Percentiles rank a stretch among this genome's conserved stretches.
Conservation (phyloP, 192 early-diverging fungal species). For the Dispira parvispora region DNA sequence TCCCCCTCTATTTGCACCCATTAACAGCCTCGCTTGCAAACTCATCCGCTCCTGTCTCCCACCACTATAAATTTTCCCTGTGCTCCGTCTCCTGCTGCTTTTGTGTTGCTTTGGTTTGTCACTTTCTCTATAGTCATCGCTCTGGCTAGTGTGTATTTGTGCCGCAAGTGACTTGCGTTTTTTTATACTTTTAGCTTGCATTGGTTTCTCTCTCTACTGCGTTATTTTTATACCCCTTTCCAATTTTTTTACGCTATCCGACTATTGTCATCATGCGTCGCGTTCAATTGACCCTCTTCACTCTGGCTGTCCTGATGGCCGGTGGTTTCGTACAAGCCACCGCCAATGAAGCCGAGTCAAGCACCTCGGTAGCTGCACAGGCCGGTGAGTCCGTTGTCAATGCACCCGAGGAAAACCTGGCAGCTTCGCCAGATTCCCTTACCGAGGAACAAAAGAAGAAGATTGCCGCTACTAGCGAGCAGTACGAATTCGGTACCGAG, state of each 20-base stretch:
- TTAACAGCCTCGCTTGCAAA: no score
- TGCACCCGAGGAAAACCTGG: not conserved
- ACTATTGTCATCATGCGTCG: conserved; percentile 3
- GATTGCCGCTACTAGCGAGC: conserved; percentile 20
- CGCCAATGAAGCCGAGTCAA: not conserved
- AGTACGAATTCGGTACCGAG: conserved; percentile 70
- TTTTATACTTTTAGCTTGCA: not conserved
- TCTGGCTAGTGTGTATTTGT: no score
- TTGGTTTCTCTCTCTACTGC: not conserved
- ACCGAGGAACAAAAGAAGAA: conserved; percentile 8
- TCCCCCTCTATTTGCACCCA: no score
- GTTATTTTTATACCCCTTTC: not conserved
- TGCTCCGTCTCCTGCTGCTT: no score
- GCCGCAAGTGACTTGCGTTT: not conserved
- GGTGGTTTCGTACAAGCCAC: not conserved
- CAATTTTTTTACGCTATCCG: not conserved
- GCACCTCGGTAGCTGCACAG: not conserved
- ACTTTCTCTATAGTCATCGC: not conserved
- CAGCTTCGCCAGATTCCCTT: not conserved
- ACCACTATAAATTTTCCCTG: no score
- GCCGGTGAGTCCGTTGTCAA: not conserved
- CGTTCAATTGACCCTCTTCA: conserved; percentile 7
- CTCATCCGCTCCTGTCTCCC: no score
- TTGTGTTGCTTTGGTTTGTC: no score
- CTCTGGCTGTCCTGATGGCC: conserved; percentile 8